These are phyloP conservation scores for Heracleum sosnowskyi DNA, from an alignment of 129 eudicot genomes.

Conservation along the genomic window DNA sequence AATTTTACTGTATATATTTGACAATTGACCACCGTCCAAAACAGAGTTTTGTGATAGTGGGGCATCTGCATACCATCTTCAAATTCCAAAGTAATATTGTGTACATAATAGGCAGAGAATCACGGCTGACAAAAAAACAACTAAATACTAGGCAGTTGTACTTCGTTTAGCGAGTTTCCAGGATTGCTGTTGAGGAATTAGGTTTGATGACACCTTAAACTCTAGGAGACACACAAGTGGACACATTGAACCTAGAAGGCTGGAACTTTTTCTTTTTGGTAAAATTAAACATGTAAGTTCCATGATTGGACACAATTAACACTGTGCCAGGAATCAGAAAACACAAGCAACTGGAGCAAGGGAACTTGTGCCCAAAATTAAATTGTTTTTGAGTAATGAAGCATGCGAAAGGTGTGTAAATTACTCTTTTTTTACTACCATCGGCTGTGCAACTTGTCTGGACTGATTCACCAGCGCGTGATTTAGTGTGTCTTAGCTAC, in stretches of 20 bases:
- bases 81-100: neutral
- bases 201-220: neutral
- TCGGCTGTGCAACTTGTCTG: neutral
- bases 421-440: neutral
- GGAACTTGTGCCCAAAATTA: neutral
- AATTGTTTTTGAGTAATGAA: neutral
- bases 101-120: neutral
- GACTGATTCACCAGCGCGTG: neutral
- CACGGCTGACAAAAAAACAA: neutral
- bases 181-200: neutral
- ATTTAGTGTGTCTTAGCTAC: neutral
- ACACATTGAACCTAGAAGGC: constrained; percentile 5
- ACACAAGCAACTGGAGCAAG: neutral
- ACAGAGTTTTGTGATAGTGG: neutral
- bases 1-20: constrained; percentile 1
- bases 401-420: neutral
- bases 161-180: neutral
- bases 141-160: neutral
- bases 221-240: neutral
- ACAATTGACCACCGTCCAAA: constrained; percentile 6
- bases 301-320: neutral
- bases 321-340: neutral
- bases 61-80: neutral
- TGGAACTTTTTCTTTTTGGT: neutral
- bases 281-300: neutral